Evolutionary conservation across 306 rosid genomes (phyloP), one percentile per base, ranked within the genome.

Genomic region (Vigna radiata): DNA sequence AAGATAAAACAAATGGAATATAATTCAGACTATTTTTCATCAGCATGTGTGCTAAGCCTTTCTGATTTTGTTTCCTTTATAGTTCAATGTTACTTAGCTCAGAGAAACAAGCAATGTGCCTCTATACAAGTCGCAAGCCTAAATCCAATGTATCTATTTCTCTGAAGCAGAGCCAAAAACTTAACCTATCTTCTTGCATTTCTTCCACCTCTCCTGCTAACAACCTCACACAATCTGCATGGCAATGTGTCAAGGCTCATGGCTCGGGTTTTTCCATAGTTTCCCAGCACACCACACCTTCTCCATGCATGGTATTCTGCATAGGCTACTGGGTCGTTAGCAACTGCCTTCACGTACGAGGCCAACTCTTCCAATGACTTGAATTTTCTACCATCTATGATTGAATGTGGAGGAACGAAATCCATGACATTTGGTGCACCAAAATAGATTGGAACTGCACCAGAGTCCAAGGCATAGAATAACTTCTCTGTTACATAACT

Each of bases 251-350:
- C 99, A 2, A 96, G 94, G 83, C 99, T 92, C 81, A 85, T 1
- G 0, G 97, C 86, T 23, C 98, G 92, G 23, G 98, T 89, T 78
- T 84, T 91, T 14, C 81, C 68, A 37, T 96, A 96, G 85, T 86
- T 92, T 29, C 90, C 93, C 6, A 91, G 43, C 0, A 86, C 83
- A 4, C 98, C 93, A 1, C 98, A 96, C 87, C 99, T 82, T 88
- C 99, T 86, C 99, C 99, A 96, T 33, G 94, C 99, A 52, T 96
- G 98, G 90, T 88, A 96, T 79, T 96, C 96, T 14, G 99, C 97
- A 81, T 92, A 92, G 27, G 98, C 97, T 21, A 87, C 89, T 0
- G 97, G 97, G 36, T 96, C 94, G 75, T 88, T 83, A 3, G 99
- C 97, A 7, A 96, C 85, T 16, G 82, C 63, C 82, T 85, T 88